Evolutionary conservation across 1,284 basidiomycete species (phyloP).

Genomic region (Trametes polyzona): DNA sequence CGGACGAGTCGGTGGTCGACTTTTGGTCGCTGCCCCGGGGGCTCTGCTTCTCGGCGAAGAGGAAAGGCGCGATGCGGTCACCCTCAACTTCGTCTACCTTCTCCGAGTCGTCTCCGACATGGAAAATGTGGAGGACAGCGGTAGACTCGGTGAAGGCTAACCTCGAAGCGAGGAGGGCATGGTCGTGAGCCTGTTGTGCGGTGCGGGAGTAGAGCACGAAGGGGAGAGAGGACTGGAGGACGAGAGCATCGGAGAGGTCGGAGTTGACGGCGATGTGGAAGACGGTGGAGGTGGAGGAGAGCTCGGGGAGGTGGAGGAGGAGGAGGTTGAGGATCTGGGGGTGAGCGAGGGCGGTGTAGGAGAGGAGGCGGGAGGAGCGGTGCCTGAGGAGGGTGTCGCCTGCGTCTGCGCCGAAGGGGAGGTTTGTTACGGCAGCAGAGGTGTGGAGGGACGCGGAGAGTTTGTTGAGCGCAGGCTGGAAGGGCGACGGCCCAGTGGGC

Average conservation of each 20-base stretch:
- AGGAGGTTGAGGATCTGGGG: conserved; percentile 54
- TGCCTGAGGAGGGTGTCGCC: conserved; percentile 52
- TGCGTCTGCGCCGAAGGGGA: conserved; percentile 65
- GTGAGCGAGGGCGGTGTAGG: conserved; percentile 52
- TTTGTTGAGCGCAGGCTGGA: conserved; percentile 30
- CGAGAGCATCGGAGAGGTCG: conserved; percentile 62
- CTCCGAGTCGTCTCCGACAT: conserved; percentile 38
- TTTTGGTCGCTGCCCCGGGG: conserved; percentile 25
- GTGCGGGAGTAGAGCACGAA: conserved; percentile 67
- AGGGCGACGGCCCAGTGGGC: conserved; percentile 40
- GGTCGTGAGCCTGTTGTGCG: conserved; percentile 72
- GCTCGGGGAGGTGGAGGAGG: conserved; percentile 59
- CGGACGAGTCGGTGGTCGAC: conserved; percentile 26
- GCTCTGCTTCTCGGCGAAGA: conserved; percentile 48
- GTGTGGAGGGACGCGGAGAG: conserved; percentile 20
- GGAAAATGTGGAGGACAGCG: conserved; percentile 84
- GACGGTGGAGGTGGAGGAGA: conserved; percentile 57
- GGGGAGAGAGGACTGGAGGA: conserved; percentile 59
- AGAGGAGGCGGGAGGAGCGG: conserved; percentile 46
- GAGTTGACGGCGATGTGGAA: conserved; percentile 58
- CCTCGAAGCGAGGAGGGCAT: conserved; percentile 72
- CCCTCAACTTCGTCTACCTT: conserved; percentile 57
- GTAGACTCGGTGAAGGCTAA: conserved; percentile 62
- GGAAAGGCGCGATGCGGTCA: conserved; percentile 60
- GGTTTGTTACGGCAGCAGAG: conserved; percentile 35